phyloP scores from a whole-genome alignment of 495 filamentous ascomycete species.

The Cryomyces minteri region DNA sequence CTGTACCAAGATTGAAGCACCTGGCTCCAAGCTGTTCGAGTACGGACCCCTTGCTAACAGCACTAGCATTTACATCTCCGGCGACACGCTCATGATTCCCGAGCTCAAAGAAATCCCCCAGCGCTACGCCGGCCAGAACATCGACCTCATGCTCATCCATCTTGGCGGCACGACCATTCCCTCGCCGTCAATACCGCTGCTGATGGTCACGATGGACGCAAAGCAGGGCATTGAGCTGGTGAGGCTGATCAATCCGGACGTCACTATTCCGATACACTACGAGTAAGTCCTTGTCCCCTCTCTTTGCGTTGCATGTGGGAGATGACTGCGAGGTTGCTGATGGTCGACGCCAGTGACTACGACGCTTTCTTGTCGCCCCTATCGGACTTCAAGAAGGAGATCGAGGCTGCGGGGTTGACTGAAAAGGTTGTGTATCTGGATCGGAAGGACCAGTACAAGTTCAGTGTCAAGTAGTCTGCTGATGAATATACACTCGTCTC shows the following conservation, averaged over 20 bases:
- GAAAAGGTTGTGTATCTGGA: conserved; percentile 44
- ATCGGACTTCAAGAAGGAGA: conserved; percentile 38
- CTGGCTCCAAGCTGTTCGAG: too few relatives aligned
- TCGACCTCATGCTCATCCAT: conserved; percentile 53
- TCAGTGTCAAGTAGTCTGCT: conserved; percentile 24
- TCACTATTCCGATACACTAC: conserved; percentile 50
- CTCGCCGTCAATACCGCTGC: conserved; percentile 30
- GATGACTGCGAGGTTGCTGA: not conserved
- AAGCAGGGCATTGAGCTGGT: conserved; percentile 42
- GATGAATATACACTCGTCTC: too few relatives aligned
- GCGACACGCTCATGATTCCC: conserved; percentile 49
- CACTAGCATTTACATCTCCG: conserved; percentile 46
- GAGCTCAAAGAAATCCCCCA: conserved; percentile 42
- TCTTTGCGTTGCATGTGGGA: not conserved
- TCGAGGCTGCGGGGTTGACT: conserved; percentile 29
- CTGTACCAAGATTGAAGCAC: too few relatives aligned
- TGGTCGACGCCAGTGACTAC: conserved; percentile 29
- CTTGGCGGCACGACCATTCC: conserved; percentile 52
- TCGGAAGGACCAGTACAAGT: conserved; percentile 37
- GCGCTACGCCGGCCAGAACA: conserved; percentile 25
- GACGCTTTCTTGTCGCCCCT: conserved; percentile 41
- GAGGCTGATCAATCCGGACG: conserved; percentile 37
- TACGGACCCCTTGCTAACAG: not conserved
- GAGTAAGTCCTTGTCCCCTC: conserved; percentile 27
- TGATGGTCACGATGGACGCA: conserved; percentile 63